Evolutionary conservation across 306 rosid species (phyloP), one percentile per base, ranked within the genome.

Genomic region (Rosa multiflora): DNA sequence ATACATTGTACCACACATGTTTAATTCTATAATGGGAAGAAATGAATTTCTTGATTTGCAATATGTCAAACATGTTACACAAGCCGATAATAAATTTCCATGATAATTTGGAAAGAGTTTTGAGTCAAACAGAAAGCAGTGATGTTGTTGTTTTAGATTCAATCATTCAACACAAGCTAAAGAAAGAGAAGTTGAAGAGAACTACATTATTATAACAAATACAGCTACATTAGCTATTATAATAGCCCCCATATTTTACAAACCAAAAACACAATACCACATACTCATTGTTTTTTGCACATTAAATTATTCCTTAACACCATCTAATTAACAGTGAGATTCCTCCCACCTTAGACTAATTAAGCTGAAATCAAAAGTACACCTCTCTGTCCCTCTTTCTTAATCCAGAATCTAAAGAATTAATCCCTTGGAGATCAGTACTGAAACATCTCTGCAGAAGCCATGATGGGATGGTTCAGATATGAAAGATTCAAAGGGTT

Each of bases 381-480:
- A 73, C 59, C 20, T 74, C n/a, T 49, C 81, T 12, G 73, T 64
- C 77, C 52, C 39, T 10, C 40, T 76, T 67, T 47, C 62, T 68
- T 12, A 5, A 12, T 39, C 79, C 62, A 67, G 40, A 48, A 44
- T 35, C 66, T n/a, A 69, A 26, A 21, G 29, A 35, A 64, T 63
- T 76, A 37, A 59, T 64, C 77, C 70, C 67, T 8, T 4, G 67
- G 56, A 71, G 37, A 68, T 86, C 81, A 91, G 29, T 70, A 88
- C 67, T 71, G 93, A 59, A 89, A 79, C 52, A 88, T 74, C 55
- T 88, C 91, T 29, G 93, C 77, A 51, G 94, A 82, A 46, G 96
- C 94, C 88, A 80, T 80, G 1, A 94, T 85, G 2, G 94, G 97
- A 15, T 94, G 98, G 71, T 86, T 92, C 74, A 85, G 21, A 59